Percentiles rank a stretch among this genome's conserved stretches.
phyloP scores from a whole-genome alignment of 768 basidiomycete species.

The Leccinum longicurvipes region DNA sequence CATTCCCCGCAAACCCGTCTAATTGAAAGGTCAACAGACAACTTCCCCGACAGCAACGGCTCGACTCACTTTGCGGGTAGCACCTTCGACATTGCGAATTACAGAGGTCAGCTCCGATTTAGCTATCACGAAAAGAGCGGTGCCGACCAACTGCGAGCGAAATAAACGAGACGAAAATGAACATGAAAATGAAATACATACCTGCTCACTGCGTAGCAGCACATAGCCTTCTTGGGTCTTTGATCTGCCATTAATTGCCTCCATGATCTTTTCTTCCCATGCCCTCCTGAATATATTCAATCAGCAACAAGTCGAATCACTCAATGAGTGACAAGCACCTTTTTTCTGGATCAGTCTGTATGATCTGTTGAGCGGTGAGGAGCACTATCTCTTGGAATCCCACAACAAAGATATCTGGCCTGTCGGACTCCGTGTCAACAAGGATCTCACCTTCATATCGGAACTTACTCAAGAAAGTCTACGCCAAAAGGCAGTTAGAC shows the following conservation, averaged over 20 bases:
- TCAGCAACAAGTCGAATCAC: background rate
- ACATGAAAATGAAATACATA: too few relatives aligned
- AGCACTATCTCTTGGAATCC: conserved; percentile 98
- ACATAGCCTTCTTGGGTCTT: conserved; percentile 74
- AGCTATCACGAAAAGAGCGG: conserved; percentile 83
- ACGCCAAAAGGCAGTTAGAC: conserved; percentile 3
- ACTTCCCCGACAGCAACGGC: background rate
- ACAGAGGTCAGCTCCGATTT: conserved; percentile 71
- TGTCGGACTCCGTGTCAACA: conserved; percentile 27
- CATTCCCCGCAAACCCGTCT: conserved; percentile 92
- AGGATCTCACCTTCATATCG: conserved; percentile 20
- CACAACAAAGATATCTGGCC: conserved; percentile 86
- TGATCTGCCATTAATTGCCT: conserved; percentile 70
- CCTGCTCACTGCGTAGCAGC: conserved; percentile 90
- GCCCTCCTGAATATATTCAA: conserved; percentile 51
- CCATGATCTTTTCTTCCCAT: conserved; percentile 83
- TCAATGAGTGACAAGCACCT: conserved; percentile 43
- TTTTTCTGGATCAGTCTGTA: conserved; percentile 94
- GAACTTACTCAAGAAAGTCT: conserved; percentile 20
- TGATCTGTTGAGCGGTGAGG: conserved; percentile 94
- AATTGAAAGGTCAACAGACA: conserved; percentile 3
- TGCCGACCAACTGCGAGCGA: conserved; percentile 78
- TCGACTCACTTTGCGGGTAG: conserved; percentile 77
- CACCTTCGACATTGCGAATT: conserved; percentile 89
- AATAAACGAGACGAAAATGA: background rate